Conservation (phyloP, 1,284 basidiomycete species). For the Austropuccinia psidii region DNA sequence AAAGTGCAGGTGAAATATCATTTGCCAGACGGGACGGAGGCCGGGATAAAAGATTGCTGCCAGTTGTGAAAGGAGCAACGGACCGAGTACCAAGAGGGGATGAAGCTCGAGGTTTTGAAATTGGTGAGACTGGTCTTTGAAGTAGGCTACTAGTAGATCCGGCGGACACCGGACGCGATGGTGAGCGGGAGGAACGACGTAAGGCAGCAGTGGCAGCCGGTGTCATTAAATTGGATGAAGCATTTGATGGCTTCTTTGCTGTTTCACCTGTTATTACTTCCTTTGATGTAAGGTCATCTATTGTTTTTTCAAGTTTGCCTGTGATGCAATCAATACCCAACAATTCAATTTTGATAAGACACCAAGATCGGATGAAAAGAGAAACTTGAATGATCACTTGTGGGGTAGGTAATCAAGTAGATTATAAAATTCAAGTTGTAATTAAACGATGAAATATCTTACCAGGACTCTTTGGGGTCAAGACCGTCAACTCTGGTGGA, state of each 20-base stretch:
- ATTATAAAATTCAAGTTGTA: too few species aligned
- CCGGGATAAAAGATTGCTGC: not conserved
- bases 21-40: constrained; percentile 6
- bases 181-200: constrained; percentile 21
- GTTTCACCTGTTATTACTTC: not conserved
- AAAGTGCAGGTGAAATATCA: constrained; percentile 17
- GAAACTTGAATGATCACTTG: too few species aligned
- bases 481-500: constrained; percentile 4
- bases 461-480: not conserved
- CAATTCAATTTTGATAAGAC: not conserved
- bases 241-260: not conserved
- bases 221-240: not conserved
- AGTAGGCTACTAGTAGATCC: not conserved
- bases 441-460: too few species aligned
- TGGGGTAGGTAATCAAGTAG: too few species aligned
- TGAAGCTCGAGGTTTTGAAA: not conserved
- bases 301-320: not conserved
- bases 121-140: not conserved
- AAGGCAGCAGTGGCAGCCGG: not conserved
- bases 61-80: not conserved
- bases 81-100: not conserved
- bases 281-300: not conserved
- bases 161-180: constrained; percentile 17
- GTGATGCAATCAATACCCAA: not conserved
- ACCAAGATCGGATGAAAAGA: not conserved